Conservation (phyloP, 2,329 filamentous ascomycete genomes). For the Pezicula neosporulosa region DNA sequence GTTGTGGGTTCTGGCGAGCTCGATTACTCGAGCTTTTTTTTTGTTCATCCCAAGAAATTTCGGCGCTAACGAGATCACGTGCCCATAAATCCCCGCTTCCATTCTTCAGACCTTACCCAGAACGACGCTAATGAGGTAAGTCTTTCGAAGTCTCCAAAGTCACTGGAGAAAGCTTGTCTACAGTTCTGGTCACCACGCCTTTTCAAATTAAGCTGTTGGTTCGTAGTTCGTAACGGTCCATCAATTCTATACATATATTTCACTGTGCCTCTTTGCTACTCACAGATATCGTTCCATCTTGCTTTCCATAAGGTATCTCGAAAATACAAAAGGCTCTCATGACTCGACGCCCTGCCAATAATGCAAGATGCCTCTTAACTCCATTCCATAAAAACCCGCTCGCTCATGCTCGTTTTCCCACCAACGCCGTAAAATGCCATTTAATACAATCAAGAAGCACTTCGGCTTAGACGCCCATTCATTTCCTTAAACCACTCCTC, state of each 20-base stretch:
- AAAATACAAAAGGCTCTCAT: too few species aligned
- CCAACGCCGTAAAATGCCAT: background rate
- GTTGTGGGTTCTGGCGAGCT: constrained; percentile 4
- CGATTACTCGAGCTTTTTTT: constrained; percentile 9
- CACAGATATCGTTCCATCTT: constrained; percentile 5
- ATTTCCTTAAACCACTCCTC: constrained; percentile 25
- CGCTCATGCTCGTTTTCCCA: background rate
- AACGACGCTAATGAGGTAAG: too few species aligned
- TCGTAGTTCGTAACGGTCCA: too few species aligned
- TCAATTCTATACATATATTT: too few species aligned
- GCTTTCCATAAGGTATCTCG: background rate
- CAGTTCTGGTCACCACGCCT: too few species aligned
- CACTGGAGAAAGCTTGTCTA: too few species aligned
- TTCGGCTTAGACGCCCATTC: constrained; percentile 9
- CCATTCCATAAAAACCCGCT: background rate
- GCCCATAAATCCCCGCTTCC: background rate
- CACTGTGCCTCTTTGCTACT: constrained; percentile 1
- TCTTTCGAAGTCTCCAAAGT: too few species aligned
- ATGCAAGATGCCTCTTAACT: background rate
- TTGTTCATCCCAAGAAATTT: constrained; percentile 10
- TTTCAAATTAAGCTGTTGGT: too few species aligned
- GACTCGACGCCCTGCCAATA: background rate
- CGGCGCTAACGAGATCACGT: constrained; percentile 6
- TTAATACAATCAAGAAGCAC: background rate
- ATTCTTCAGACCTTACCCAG: too few species aligned